These are phyloP conservation scores for Tetrahymena elliotti DNA, from an alignment of 73 alveolate genomes.

Conservation along the genomic window DNA sequence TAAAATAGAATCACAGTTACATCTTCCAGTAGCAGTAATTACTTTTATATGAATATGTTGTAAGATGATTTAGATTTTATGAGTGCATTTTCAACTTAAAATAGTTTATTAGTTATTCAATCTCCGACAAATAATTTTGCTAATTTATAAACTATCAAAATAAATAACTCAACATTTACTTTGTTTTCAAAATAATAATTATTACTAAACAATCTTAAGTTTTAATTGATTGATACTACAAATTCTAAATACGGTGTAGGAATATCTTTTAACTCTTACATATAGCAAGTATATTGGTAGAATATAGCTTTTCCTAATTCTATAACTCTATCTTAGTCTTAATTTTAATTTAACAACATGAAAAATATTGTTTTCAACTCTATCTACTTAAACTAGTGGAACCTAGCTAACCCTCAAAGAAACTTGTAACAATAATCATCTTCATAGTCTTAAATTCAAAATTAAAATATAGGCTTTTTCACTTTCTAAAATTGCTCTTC, in stretches of 20 bases:
- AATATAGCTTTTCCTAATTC: background rate
- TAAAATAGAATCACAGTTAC: background rate
- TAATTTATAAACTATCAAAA: background rate
- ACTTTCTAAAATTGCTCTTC: background rate
- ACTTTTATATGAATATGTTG: background rate
- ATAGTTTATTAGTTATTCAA: background rate
- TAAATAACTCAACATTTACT: background rate
- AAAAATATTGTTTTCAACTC: background rate
- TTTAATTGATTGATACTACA: background rate
- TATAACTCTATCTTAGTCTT: background rate
- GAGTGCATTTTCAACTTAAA: background rate
- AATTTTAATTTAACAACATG: background rate
- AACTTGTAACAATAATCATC: background rate
- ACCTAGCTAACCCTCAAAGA: background rate
- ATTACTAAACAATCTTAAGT: background rate
- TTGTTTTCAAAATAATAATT: background rate
- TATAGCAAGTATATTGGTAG: background rate
- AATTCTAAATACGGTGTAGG: background rate
- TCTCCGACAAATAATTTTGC: background rate
- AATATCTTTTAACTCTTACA: background rate
- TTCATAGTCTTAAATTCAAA: background rate
- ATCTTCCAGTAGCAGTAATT: background rate
- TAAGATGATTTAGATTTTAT: background rate
- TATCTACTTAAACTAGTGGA: background rate
- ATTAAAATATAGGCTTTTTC: background rate